Base-by-base conservation (phyloP, 2,329 filamentous ascomycete species). In the Colletotrichum sp. region DNA sequence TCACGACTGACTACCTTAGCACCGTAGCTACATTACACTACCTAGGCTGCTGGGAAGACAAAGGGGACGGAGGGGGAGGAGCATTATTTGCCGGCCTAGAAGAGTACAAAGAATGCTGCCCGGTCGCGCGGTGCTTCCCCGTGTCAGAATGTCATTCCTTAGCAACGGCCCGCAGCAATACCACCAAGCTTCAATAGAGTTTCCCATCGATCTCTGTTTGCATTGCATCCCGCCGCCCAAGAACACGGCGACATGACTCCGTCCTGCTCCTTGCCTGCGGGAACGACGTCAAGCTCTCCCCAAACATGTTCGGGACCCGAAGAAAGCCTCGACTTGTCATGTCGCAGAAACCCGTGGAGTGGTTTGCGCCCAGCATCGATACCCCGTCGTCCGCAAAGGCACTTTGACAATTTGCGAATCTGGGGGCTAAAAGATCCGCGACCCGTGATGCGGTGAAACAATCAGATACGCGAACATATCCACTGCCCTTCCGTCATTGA, bases 131-230 rank as follows among this genome's bases (percentile, higher is more conserved):
- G 43, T 52, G 43, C n/a, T 13, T 4, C 43, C 43, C 43, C 43
- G 43, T 52, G 43, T 52, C 43, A 13, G 10, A 30, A 38, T 21
- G 43, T 71, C n/a, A 30, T 28, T 48, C 18, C 58, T 65, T 68
- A 60, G 57, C 57, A 64, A 55, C 55, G 67, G 67, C 67, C 60
- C 48, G 52, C 52, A 8, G 32, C 36, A 48, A 36, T 74, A 30
- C 58, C 61, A 52, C 61, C 15, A 74, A 32, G 28, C 43, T 26
- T 24, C 60, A 72, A 71, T 74, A 71, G 61, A 66, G 58, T 74
- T 58, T 57, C 65, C 71, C 71, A 73, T 38, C 58, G 65, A 73
- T 74, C 43, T 65, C 68, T 57, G 68, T 66, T 61, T 67, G 28
- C 69, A 57, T 55, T 64, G 61, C 63, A 30, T 64, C 38, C 63